Evolutionary conservation across 441 rosid genomes (phyloP).

Genomic region (Omphalea diandra): DNA sequence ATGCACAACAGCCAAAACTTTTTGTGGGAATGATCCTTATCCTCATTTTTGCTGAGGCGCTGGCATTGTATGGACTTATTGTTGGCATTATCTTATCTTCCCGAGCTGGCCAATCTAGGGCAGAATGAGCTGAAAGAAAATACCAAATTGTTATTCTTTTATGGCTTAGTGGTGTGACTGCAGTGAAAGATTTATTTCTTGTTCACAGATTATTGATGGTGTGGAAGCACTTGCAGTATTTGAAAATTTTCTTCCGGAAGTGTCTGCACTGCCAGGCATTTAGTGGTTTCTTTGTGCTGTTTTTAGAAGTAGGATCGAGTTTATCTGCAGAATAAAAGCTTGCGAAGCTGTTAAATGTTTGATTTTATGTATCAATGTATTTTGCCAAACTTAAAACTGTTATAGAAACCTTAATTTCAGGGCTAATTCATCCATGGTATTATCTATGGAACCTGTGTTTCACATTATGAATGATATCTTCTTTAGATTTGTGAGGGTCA

Average conservation of each 20-base stretch:
- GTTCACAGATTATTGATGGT: slow-evolving; percentile 19
- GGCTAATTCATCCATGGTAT: slow-evolving; percentile 18
- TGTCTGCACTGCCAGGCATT: slow-evolving; percentile 20
- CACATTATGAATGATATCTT: background rate
- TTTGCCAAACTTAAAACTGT: slow-evolving; percentile 20
- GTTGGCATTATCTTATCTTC: slow-evolving; percentile 84
- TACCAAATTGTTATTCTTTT: slow-evolving; percentile 27
- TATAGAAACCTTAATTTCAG: slow-evolving; percentile 16
- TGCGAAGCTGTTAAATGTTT: slow-evolving; percentile 17
- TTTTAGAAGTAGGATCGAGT: slow-evolving; percentile 25
- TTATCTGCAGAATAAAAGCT: slow-evolving; percentile 34
- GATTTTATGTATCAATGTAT: slow-evolving; percentile 6
- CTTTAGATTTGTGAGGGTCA: background rate
- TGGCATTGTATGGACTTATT: slow-evolving; percentile 77
- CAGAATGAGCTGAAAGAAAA: slow-evolving; percentile 44
- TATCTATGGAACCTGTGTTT: background rate
- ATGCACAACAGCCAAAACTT: slow-evolving; percentile 86
- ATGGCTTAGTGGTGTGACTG: slow-evolving; percentile 7
- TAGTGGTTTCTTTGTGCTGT: slow-evolving; percentile 26
- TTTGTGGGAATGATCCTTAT: slow-evolving; percentile 89
- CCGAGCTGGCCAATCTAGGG: slow-evolving; percentile 90
- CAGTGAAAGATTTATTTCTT: slow-evolving; percentile 12
- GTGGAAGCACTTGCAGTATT: slow-evolving; percentile 24
- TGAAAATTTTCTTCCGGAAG: slow-evolving; percentile 16
- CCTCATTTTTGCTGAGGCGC: slow-evolving; percentile 75